These are phyloP conservation scores for Mariannaea sp. DNA, from an alignment of 2,329 filamentous ascomycete genomes.

Conservation along the genomic window DNA sequence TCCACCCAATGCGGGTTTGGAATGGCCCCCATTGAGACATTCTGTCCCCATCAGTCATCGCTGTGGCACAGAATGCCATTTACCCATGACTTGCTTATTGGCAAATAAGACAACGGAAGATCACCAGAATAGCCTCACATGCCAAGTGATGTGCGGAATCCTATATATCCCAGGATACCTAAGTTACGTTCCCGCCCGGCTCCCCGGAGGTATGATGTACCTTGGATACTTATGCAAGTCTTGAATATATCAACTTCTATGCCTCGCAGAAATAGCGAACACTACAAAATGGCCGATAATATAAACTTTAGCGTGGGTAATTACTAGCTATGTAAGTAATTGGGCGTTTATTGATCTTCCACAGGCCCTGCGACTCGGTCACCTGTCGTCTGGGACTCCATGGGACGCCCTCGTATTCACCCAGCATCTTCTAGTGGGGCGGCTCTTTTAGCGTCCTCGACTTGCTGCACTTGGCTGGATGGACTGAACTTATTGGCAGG, in stretches of 20 bases:
- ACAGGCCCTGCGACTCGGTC: no score
- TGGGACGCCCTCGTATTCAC: constrained; percentile 6
- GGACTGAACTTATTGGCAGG: not conserved
- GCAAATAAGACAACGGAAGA: not conserved
- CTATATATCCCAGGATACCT: no score
- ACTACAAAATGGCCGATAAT: no score
- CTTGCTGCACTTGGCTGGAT: not conserved
- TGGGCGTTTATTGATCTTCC: no score
- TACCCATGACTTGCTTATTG: not conserved
- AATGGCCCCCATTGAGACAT: constrained; percentile 9
- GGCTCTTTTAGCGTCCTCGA: not conserved
- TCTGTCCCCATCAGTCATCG: not conserved
- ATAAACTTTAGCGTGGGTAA: no score
- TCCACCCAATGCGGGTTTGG: constrained; percentile 6
- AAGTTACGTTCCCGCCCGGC: no score
- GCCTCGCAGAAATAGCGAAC: no score
- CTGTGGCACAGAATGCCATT: not conserved
- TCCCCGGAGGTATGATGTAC: no score
- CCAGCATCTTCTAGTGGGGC: constrained; percentile 4
- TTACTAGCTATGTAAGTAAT: no score
- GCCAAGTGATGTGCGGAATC: not conserved
- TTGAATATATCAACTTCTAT: not conserved
- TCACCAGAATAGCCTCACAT: constrained; percentile 1
- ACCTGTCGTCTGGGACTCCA: no score
- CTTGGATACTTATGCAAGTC: not conserved